Percentiles rank a stretch among this genome's conserved stretches.
Evolutionary conservation across 345 rosid species (phyloP).

Genomic region (Populus pruinosa): DNA sequence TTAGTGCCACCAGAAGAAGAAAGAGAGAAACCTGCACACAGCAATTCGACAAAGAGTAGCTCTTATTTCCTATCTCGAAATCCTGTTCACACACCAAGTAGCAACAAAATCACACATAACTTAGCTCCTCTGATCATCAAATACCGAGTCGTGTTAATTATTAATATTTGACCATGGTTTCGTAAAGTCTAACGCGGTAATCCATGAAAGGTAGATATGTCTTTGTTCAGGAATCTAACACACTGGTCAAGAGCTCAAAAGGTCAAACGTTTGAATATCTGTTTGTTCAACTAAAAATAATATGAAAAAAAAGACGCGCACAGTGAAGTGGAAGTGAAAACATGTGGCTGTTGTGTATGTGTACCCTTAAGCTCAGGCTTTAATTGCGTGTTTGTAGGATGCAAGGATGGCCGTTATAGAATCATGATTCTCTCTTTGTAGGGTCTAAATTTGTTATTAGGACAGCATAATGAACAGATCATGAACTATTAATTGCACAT

Average conservation of each 20-base stretch:
- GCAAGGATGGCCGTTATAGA: not conserved
- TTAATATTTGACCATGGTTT: not conserved
- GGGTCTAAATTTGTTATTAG: not conserved
- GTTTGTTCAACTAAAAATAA: constrained; percentile 15
- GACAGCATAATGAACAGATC: not conserved
- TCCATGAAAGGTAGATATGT: not conserved
- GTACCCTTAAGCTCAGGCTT: not conserved
- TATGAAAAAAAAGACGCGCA: not conserved
- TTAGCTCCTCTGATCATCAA: not conserved
- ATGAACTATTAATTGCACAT: not conserved
- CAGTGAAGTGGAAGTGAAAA: not conserved
- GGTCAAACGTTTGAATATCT: constrained; percentile 21
- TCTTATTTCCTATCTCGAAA: not conserved
- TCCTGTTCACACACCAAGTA: not conserved
- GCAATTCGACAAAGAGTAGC: not conserved
- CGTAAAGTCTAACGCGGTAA: not conserved
- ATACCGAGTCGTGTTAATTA: not conserved
- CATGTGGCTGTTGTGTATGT: not conserved
- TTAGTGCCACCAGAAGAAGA: not conserved
- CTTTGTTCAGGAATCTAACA: constrained; percentile 4
- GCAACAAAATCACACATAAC: not conserved
- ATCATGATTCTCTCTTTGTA: not conserved
- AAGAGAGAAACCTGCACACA: not conserved
- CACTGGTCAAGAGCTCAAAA: not conserved
- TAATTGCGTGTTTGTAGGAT: not conserved